Evolutionary conservation across 2,329 filamentous ascomycete species (phyloP), one percentile per base, ranked within the genome.

Genomic region (Albifimbria verrucaria): DNA sequence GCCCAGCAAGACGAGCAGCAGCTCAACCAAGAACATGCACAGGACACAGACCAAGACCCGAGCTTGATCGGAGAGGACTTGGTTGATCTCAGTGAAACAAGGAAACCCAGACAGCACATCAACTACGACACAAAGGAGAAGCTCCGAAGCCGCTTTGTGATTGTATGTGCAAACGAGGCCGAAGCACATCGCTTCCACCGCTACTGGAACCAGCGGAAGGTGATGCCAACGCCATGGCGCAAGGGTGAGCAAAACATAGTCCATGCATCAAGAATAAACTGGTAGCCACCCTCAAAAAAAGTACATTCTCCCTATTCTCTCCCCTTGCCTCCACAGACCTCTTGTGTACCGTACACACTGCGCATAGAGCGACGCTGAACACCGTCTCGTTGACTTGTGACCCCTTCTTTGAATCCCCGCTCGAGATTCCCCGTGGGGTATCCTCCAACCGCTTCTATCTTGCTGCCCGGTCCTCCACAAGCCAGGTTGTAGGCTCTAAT

Each of bases 131-230:
- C 61, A 18, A 48, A 48, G 26, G 56, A 59, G 23, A 63, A 59
- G 42, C 48, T 60, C 2, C 28, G 50, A 20, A 53, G 60, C 4
- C 65, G 68, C 5, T 74, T 72, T 52, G 55, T 73, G 24, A 46
- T 75, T 9, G 61, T 65, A 2, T 72, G 65, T 52, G 56, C 62
- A 17, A 62, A 63, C 26, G 60, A 66, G 3, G 54, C 55, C 20
- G 67, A 71, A 43, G 73, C 72, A 2, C 64, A 69, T 55, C 64
- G 72, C 15, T 76, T 76, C 52, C 68, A 74, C 44, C 67, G 73
- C n/a, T 57, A 57, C 48, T 76, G 73, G 73, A 74, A 76, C 50
- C 62, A 66, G 48, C 68, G 68, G 23, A 62, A 59, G 46, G 50
- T 74, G 5, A 56, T 57, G 7, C 57, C 51, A 21, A 56, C 46